Evolutionary conservation across 805 yeast genomes (phyloP).

Genomic region (Ogataea salicorniae): DNA sequence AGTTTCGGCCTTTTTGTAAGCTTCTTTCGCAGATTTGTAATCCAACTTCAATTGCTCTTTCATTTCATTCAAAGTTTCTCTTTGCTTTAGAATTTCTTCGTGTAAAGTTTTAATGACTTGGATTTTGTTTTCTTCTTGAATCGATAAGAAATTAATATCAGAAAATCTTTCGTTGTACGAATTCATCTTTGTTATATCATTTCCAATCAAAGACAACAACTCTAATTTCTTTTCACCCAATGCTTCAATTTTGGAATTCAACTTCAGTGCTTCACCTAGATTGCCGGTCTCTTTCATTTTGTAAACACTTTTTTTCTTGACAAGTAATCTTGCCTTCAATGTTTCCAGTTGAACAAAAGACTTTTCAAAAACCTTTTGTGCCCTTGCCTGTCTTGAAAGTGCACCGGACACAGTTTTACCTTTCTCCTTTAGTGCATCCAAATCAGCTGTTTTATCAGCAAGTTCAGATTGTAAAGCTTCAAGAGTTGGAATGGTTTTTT

Average conservation of each 20-base stretch:
- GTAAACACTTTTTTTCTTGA: conserved; percentile 6
- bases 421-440: not conserved
- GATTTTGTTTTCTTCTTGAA: conserved; percentile 37
- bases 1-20: conserved; percentile 15
- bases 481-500: conserved; percentile 8
- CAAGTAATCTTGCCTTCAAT: not conserved
- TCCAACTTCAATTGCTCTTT: conserved; percentile 9
- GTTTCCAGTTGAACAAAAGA: not conserved
- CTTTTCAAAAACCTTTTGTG: conserved; percentile 1
- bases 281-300: conserved; percentile 9
- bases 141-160: conserved; percentile 12
- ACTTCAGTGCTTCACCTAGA: conserved; percentile 5
- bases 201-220: conserved; percentile 5
- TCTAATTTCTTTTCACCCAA: conserved; percentile 7
- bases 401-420: not conserved
- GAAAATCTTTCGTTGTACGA: conserved; percentile 25
- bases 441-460: not conserved
- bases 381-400: not conserved
- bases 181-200: conserved; percentile 19
- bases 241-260: not conserved
- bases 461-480: not conserved
- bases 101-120: conserved; percentile 21
- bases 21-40: conserved; percentile 18
- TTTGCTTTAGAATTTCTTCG: conserved; percentile 26
- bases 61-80: conserved; percentile 20